Base-by-base conservation (phyloP, 352 stramenopile genomes). In the Plasmopara muralis region DNA sequence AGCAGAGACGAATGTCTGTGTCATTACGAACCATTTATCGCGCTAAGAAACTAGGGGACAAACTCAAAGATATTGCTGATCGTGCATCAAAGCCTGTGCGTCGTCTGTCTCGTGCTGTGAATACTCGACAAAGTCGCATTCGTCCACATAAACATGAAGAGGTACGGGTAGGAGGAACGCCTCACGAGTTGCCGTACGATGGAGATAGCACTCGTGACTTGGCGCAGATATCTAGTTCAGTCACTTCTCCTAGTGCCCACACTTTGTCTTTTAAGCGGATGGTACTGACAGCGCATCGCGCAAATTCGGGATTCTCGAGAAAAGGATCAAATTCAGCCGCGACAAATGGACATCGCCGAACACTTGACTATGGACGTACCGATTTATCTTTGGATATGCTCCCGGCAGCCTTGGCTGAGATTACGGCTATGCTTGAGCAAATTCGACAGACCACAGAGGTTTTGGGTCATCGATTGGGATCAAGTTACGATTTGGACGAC, bases 21-120 rank as follows among this genome's bases (percentile, higher is more conserved):
- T 87, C 80, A 18, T 60, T 88, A 37, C 71, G 76, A 15, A 84
- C 75, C 13, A 87, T 91, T 38, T 91, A 91, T 54, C 68, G 75
- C 3, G 77, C 80, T 8, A 91, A 91, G 47, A 89, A 87, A 37
- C 64, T 89, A 2, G 80, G 77, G 5, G 76, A 89, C 48, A 87
- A 87, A 60, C 73, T 90, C 38, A 88, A 91, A 60, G 78, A 84
- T n/a, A 89, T 89, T 15, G 76, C 79, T 0, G 80, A 91, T 14
- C 72, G 77, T 1, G 75, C 76, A 0, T 65, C 73, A 18, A 62
- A 62, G 18, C 61, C 61, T 10, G 61, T 66, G 10, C 61, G 51
- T 16, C 56, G 61, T 8, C 44, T 66, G 8, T 69, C 61, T 5
- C 56, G 56, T 20, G 55, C 16, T 8, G 41, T 69, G 15, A 31